A percentile compares a stretch with the other conserved stretches of the same genome.
phyloP scores from a whole-genome alignment of 2,329 filamentous ascomycete species.

The Aspergillus fischeri region DNA sequence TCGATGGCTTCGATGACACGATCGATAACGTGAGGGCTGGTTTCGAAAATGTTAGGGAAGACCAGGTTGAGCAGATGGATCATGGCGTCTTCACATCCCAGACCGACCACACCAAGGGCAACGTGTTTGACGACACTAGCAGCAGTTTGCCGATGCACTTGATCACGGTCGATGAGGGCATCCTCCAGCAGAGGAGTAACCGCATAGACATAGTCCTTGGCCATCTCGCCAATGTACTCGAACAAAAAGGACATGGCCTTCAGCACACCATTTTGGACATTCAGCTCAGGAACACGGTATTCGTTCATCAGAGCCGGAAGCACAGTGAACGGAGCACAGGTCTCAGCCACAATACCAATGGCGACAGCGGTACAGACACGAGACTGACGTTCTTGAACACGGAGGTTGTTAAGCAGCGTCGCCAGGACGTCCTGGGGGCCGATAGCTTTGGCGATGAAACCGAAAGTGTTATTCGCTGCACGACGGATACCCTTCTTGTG shows the following conservation, averaged over 20 bases:
- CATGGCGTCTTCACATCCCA: slow-evolving; percentile 98
- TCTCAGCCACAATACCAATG: slow-evolving; percentile 97
- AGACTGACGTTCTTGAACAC: slow-evolving; percentile 95
- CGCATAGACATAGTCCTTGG: slow-evolving; percentile 98
- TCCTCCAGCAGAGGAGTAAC: slow-evolving; percentile 94
- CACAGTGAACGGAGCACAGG: slow-evolving; percentile 95
- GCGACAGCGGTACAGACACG: slow-evolving; percentile 98
- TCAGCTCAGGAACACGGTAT: slow-evolving; percentile 95
- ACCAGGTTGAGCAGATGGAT: slow-evolving; percentile 93
- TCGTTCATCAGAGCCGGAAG: slow-evolving; percentile 99
- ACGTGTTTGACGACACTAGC: slow-evolving; percentile 97
- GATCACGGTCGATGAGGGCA: slow-evolving; percentile 93
- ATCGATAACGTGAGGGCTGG: slow-evolving; percentile 96
- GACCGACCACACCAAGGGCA: slow-evolving; percentile 90
- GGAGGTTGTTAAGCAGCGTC: slow-evolving; percentile 90
- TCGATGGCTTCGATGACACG: slow-evolving; percentile 97
- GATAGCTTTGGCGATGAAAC: slow-evolving; percentile 98
- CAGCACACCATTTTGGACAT: slow-evolving; percentile 97
- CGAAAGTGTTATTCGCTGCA: slow-evolving; percentile 98
- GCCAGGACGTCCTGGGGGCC: slow-evolving; percentile 95
- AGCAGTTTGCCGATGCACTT: slow-evolving; percentile 95
- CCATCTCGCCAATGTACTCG: slow-evolving; percentile 99
- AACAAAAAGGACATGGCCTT: slow-evolving; percentile 97
- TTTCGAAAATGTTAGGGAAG: slow-evolving; percentile 97
- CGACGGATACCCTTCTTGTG: slow-evolving; percentile 99